A percentile compares a stretch with the other conserved stretches of the same genome.
phyloP scores from a whole-genome alignment of 805 yeast species.

The Starmerella stellata region DNA sequence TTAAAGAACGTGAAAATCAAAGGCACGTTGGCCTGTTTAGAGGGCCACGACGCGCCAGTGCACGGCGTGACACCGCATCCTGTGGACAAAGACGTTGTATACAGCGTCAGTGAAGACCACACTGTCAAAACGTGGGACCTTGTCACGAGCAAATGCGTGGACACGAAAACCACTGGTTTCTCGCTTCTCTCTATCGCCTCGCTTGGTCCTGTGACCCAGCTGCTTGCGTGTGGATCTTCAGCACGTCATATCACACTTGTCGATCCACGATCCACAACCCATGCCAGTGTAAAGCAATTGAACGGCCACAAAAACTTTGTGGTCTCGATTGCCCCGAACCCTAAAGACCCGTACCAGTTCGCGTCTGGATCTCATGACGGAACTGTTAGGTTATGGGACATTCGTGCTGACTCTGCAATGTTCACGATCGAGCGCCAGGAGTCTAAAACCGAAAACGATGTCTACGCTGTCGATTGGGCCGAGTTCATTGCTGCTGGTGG shows the following conservation, averaged over 20 bases:
- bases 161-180: slow-evolving; percentile 71
- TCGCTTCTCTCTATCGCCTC: slow-evolving; percentile 61
- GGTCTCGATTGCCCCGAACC: slow-evolving; percentile 53
- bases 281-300: slow-evolving; percentile 48
- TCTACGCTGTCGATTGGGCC: slow-evolving; percentile 72
- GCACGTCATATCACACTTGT: slow-evolving; percentile 93
- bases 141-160: slow-evolving; percentile 67
- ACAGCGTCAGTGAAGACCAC: slow-evolving; percentile 92
- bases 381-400: slow-evolving; percentile 86
- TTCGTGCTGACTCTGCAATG: slow-evolving; percentile 65
- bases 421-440: slow-evolving; percentile 65
- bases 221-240: slow-evolving; percentile 84
- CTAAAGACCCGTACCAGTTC: slow-evolving; percentile 63
- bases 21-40: slow-evolving; percentile 61
- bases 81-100: slow-evolving; percentile 61
- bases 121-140: slow-evolving; percentile 93
- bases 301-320: slow-evolving; percentile 87
- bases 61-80: slow-evolving; percentile 64
- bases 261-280: slow-evolving; percentile 62
- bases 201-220: slow-evolving; percentile 40
- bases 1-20: slow-evolving; percentile 52
- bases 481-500: slow-evolving; percentile 87
- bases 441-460: slow-evolving; percentile 34
- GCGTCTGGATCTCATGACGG: slow-evolving; percentile 94
- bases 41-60: slow-evolving; percentile 74